Percentiles rank a stretch among this genome's conserved stretches.
These are phyloP conservation scores for Rhizopogon salebrosus DNA, from an alignment of 768 basidiomycete genomes.

Conservation along the genomic window DNA sequence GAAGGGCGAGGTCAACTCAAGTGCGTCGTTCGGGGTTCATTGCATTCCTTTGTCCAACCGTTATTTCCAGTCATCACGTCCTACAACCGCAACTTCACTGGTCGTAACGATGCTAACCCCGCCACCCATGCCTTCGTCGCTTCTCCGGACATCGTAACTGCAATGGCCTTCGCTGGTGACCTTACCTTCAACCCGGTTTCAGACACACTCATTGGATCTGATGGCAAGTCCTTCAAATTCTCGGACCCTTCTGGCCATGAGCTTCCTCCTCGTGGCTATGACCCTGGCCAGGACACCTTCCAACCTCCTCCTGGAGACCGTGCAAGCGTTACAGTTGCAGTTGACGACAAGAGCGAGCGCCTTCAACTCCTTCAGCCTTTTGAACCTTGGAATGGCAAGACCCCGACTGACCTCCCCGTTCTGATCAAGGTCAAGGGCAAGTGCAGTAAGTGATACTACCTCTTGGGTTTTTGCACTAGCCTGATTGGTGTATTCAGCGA, in stretches of 20 bases:
- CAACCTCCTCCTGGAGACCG: conserved; percentile 89
- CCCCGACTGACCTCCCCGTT: conserved; percentile 81
- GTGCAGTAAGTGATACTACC: conserved; percentile 67
- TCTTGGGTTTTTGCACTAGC: neutral
- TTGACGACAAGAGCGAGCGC: conserved; percentile 81
- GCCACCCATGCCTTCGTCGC: conserved; percentile 97
- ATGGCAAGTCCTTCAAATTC: conserved; percentile 98
- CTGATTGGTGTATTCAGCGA: conserved; percentile 39
- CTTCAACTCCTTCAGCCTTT: conserved; percentile 90
- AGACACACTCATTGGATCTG: conserved; percentile 79
- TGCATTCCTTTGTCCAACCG: neutral
- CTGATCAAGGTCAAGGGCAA: conserved; percentile 99
- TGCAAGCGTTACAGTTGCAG: conserved; percentile 77
- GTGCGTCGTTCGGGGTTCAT: conserved; percentile 39
- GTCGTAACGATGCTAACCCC: conserved; percentile 98
- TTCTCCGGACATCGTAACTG: conserved; percentile 93
- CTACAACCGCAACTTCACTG: conserved; percentile 99
- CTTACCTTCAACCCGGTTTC: conserved; percentile 97
- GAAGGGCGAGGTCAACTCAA: conserved; percentile 96
- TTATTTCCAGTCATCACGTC: conserved; percentile 80
- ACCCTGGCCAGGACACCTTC: conserved; percentile 96
- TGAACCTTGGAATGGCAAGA: conserved; percentile 89
- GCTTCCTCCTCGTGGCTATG: conserved; percentile 93
- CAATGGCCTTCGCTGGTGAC: conserved; percentile 90
- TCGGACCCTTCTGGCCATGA: conserved; percentile 86